Percentiles rank a stretch among this genome's conserved stretches.
phyloP scores from a whole-genome alignment of 305 asterid species.

The Euphrasia arctica region DNA sequence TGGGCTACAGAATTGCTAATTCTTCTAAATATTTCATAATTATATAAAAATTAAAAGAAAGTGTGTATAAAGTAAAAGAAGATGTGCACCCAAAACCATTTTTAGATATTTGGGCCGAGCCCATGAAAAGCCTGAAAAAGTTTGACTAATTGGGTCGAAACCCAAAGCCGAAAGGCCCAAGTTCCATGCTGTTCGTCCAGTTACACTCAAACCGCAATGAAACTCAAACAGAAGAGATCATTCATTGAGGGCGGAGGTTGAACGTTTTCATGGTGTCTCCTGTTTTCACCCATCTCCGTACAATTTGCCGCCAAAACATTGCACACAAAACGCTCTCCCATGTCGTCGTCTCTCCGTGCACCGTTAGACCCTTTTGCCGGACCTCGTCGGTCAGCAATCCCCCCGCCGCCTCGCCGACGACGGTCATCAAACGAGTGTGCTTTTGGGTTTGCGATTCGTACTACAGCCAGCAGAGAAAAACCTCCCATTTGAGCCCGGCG shows the following conservation, averaged over 20 bases:
- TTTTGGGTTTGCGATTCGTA: constrained; percentile 67
- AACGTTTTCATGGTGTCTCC: constrained; percentile 43
- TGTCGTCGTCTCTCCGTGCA: constrained; percentile 33
- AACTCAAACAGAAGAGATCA: not conserved
- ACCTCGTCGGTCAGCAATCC: constrained; percentile 25
- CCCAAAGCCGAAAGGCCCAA: too few relatives aligned
- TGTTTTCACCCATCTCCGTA: constrained; percentile 31
- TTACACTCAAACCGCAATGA: too few relatives aligned
- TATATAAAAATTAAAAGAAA: too few relatives aligned
- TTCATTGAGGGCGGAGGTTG: constrained; percentile 6
- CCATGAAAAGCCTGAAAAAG: too few relatives aligned
- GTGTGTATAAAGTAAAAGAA: too few relatives aligned
- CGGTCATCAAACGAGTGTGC: constrained; percentile 59
- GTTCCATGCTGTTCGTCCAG: too few relatives aligned
- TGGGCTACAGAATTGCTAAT: too few relatives aligned
- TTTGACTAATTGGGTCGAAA: too few relatives aligned
- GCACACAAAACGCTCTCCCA: constrained; percentile 24
- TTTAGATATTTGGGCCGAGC: too few relatives aligned
- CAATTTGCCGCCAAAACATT: constrained; percentile 26
- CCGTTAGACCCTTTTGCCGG: constrained; percentile 32
- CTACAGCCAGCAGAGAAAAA: constrained; percentile 46
- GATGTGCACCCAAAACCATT: too few relatives aligned
- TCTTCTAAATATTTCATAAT: too few relatives aligned
- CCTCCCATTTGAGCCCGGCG: constrained; percentile 33
- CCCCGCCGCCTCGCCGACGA: constrained; percentile 35